Evolutionary conservation across 2,329 filamentous ascomycete species (phyloP).

Genomic region (Apiospora marii): DNA sequence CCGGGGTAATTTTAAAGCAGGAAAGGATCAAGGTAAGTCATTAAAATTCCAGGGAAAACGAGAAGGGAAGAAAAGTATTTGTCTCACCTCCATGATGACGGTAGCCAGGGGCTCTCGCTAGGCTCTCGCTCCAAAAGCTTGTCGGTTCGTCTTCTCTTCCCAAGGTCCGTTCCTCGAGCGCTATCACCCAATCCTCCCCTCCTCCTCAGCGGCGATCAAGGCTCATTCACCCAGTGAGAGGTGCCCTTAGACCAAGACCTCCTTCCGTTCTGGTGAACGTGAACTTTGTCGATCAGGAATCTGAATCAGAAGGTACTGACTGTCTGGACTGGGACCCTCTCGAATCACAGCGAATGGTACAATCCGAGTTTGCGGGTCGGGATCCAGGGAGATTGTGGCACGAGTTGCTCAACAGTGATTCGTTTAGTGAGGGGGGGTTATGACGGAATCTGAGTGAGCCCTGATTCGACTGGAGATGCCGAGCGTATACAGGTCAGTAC

Average conservation of each 20-base stretch:
- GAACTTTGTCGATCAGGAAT: constrained; percentile 5
- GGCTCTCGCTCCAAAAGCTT: constrained; percentile 10
- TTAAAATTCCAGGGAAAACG: constrained; percentile 26
- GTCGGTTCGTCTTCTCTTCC: neutral
- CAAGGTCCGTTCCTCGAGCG: constrained; percentile 12
- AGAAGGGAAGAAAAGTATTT: constrained; percentile 28
- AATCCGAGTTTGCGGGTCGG: constrained; percentile 17
- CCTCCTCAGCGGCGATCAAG: constrained; percentile 8
- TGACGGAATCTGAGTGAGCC: neutral
- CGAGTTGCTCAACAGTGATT: constrained; percentile 12
- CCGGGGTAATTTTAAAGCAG: constrained; percentile 13
- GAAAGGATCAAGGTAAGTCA: constrained; percentile 9
- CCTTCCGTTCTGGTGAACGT: constrained; percentile 15
- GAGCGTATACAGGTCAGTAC: constrained; percentile 13
- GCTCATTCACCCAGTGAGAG: constrained; percentile 5
- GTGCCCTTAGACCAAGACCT: constrained; percentile 2
- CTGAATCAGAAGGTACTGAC: constrained; percentile 13
- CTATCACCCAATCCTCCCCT: constrained; percentile 22
- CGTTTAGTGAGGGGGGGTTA: constrained; percentile 17
- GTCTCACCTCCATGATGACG: constrained; percentile 39
- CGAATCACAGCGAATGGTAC: constrained; percentile 11
- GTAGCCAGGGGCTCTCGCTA: neutral
- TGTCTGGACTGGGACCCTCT: neutral
- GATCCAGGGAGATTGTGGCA: constrained; percentile 20
- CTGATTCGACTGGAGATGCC: constrained; percentile 14